phyloP scores from a whole-genome alignment of 2,329 filamentous ascomycete genomes.

The Apiospora hydei region DNA sequence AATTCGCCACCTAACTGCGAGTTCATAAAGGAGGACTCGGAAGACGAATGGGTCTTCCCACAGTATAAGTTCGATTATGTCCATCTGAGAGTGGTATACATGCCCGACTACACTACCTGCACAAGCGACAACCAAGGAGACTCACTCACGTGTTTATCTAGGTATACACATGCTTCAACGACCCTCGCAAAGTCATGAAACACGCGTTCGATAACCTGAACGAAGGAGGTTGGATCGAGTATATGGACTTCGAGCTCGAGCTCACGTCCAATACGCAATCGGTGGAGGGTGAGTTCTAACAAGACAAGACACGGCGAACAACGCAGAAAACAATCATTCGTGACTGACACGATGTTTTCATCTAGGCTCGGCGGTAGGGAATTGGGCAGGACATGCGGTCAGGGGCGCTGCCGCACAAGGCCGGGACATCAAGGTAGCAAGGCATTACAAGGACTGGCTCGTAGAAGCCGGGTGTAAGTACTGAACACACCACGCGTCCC shows the following conservation, averaged over 20 bases:
- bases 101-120: not conserved
- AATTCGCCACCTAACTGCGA: slow-evolving; percentile 2
- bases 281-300: slow-evolving; percentile 12
- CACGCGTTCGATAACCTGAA: slow-evolving; percentile 25
- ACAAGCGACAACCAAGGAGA: too few species aligned
- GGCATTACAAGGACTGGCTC: slow-evolving; percentile 25
- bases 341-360: not conserved
- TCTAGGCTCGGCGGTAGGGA: not conserved
- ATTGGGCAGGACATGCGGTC: not conserved
- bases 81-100: slow-evolving; percentile 13
- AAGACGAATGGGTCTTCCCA: slow-evolving; percentile 24
- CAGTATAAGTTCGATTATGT: slow-evolving; percentile 25
- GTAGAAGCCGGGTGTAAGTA: slow-evolving; percentile 26
- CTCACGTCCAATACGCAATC: not conserved
- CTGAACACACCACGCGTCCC: not conserved
- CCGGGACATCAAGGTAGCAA: not conserved
- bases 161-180: slow-evolving; percentile 25
- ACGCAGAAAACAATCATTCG: not conserved
- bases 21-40: slow-evolving; percentile 25
- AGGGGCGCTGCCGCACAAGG: not conserved
- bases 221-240: slow-evolving; percentile 25
- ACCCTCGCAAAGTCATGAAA: slow-evolving; percentile 24
- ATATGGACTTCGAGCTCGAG: slow-evolving; percentile 1
- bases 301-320: not conserved
- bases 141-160: not conserved